Conservation (phyloP, 805 yeast species). For the Wickerhamiella shivajii region DNA sequence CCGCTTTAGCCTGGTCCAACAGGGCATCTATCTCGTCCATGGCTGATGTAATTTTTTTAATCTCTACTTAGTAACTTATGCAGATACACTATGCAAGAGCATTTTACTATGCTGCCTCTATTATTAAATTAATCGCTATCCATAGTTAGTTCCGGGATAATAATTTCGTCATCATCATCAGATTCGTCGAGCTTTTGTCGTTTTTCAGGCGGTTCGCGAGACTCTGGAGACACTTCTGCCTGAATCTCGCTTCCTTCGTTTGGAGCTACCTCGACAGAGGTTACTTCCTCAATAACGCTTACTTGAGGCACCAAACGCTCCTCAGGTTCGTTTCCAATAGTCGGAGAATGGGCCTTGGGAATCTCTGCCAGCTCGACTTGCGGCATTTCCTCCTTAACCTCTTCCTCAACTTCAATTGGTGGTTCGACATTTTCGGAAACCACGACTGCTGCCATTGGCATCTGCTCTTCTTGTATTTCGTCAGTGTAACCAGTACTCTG, state of each 20-base stretch:
- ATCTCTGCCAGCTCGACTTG: neutral
- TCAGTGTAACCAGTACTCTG: neutral
- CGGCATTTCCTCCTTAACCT: neutral
- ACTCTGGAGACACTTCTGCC: neutral
- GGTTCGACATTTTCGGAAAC: constrained; percentile 3
- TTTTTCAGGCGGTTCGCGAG: constrained; percentile 8
- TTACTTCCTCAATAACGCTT: neutral
- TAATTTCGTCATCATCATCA: constrained; percentile 14
- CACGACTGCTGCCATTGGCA: neutral
- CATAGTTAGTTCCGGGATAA: constrained; percentile 16
- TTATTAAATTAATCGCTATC: constrained; percentile 13
- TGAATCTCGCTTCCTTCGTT: neutral
- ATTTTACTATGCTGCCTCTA: too few species aligned
- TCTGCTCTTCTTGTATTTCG: neutral
- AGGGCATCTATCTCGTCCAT: constrained; percentile 15
- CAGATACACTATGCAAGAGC: too few species aligned
- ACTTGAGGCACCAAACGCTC: neutral
- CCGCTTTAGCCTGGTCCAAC: constrained; percentile 13
- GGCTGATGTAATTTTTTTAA: too few species aligned
- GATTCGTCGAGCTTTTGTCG: constrained; percentile 2
- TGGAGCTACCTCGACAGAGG: neutral
- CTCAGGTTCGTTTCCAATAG: neutral
- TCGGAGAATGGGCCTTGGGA: too few species aligned
- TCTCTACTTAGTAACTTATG: too few species aligned
- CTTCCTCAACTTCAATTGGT: constrained; percentile 1